phyloP scores from a whole-genome alignment of 352 stramenopile genomes.

The Thalassiosira ordinaria region DNA sequence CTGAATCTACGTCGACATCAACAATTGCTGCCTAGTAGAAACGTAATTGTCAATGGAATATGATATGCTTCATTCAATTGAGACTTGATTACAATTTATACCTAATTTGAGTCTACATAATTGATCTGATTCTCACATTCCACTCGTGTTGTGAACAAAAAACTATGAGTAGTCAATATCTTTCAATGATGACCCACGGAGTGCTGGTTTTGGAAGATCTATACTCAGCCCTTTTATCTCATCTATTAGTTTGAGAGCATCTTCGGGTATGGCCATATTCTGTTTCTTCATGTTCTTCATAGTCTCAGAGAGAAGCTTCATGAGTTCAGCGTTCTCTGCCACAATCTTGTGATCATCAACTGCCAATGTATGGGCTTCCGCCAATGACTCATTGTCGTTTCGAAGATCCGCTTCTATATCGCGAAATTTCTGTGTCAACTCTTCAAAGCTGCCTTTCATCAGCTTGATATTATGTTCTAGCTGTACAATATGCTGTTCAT shows the following conservation, averaged over 20 bases:
- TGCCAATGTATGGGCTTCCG: too few species aligned
- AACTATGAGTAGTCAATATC: too few species aligned
- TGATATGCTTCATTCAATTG: too few species aligned
- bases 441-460: slow-evolving; percentile 6
- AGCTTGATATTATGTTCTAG: not conserved
- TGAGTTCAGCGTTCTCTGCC: slow-evolving; percentile 10
- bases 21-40: slow-evolving; percentile 1
- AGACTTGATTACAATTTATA: too few species aligned
- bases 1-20: slow-evolving; percentile 11
- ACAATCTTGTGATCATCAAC: too few species aligned
- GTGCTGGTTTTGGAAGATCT: too few species aligned
- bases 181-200: not conserved
- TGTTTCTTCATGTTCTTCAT: not conserved
- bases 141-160: too few species aligned
- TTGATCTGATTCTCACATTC: too few species aligned
- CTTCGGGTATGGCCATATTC: slow-evolving; percentile 8
- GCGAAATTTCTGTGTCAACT: slow-evolving; percentile 8
- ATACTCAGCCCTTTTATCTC: too few species aligned
- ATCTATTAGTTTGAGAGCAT: too few species aligned
- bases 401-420: slow-evolving; percentile 11
- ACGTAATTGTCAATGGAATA: too few species aligned
- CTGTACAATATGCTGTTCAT: slow-evolving; percentile 27
- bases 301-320: slow-evolving; percentile 20
- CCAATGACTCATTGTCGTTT: slow-evolving; percentile 8
- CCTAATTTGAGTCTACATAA: too few species aligned